Base-by-base conservation (phyloP, 352 stramenopile genomes). In the Elongisporangium prolatum region DNA sequence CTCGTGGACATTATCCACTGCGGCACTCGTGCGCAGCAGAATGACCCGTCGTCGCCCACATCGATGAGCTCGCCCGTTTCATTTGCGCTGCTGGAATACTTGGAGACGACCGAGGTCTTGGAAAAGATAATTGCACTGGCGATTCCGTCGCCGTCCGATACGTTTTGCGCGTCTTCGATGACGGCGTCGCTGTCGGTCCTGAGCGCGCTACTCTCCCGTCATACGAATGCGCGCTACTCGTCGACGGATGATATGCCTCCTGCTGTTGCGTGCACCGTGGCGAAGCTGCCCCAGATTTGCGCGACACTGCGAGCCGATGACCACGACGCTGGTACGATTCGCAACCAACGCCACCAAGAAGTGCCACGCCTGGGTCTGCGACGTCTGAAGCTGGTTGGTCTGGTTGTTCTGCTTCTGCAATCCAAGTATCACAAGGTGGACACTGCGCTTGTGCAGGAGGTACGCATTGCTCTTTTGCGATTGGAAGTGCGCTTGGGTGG, bases 1-100 rank as follows among this genome's bases (percentile, higher is more conserved):
- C 63, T 91, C 16, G 80, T 90, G 37, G 85, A 95, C 65, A 87
- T 95, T 61, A 91, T 95, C 64, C 85, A 95, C 67, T 93, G 83
- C 40, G 85, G 80, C 50, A 89, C 78, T 17, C 83, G 83, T 25
- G 76, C 79, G 11, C 80, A 93, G 61, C 80, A 89, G 61, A 88
- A 69, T 44, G 80, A 89, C 53, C 80, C 80, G 20, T 66, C 71
- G 9, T 91, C 83, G 11, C 83, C 83, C 21, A 76, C 74, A 16
- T 84, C 77, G 28, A 72, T 68, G 9, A 81, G 51, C 44, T 65
- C 85, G 9, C 75, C 75, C 0, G 70, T 78, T 28, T 91, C 77
- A 54, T 86, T 86, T 69, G 80, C 79, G 4, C 59, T 95, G 21
- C 58, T 95, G 50, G 81, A 93, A 24, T 75, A 95, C 55, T 72